These are phyloP conservation scores for Gentiana straminea DNA, from an alignment of 257 asterid genomes.

Conservation along the genomic window DNA sequence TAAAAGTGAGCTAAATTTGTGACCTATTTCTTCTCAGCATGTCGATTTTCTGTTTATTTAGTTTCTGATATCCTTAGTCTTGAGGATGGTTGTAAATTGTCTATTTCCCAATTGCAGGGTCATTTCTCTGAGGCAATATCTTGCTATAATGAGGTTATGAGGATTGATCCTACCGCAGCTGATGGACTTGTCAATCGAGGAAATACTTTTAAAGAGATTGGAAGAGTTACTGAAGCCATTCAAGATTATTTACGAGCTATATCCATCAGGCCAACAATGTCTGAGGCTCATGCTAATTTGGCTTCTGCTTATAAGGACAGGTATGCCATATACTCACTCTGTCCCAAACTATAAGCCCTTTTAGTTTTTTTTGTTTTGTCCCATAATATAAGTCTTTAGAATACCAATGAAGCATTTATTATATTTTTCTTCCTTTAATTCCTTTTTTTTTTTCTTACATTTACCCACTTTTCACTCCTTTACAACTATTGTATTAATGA, in stretches of 20 bases:
- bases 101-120: conserved; percentile 47
- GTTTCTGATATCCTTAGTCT: conserved; percentile 4
- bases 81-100: not conserved
- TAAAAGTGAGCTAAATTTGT: not conserved
- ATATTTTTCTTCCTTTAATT: too few species aligned
- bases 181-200: conserved; percentile 99
- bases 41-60: not conserved
- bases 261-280: conserved; percentile 77
- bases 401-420: too few species aligned
- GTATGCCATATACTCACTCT: conserved; percentile 16
- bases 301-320: conserved; percentile 99
- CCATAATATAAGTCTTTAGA: too few species aligned
- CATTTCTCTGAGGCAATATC: conserved; percentile 91
- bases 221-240: conserved; percentile 91
- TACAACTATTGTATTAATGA: too few species aligned
- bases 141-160: conserved; percentile 91
- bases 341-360: too few species aligned
- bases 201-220: conserved; percentile 89
- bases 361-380: too few species aligned
- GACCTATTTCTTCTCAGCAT: not conserved
- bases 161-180: conserved; percentile 92
- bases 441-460: too few species aligned
- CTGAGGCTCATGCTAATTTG: conserved; percentile 99
- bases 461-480: too few species aligned
- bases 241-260: conserved; percentile 89